Base-by-base conservation (phyloP, 2,329 filamentous ascomycete species). In the Hirsutella minnesotensis region DNA sequence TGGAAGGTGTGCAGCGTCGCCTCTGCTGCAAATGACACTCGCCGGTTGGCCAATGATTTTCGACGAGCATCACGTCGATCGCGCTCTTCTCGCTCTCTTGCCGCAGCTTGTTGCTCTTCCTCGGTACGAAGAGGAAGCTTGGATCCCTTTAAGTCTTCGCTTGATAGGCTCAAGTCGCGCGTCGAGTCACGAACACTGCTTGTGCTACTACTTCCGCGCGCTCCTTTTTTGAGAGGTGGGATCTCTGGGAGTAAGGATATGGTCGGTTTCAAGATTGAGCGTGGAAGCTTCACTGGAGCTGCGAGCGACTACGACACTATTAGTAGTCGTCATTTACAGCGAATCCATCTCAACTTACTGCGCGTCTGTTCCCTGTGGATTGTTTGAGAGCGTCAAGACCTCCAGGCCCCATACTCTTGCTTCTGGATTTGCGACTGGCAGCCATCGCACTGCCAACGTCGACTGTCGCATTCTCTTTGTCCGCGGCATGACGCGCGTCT, bases 1-100 rank as follows among this genome's bases (percentile, higher is more conserved):
- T 96, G 89, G 73, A 94, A 96, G 0, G 92, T 98, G 59, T 98
- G 92, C 30, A 98, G 72, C 3, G 92, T 98, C 12, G 92, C 92
- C 64, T 98, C 92, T 1, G 92, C 92, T 4, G 92, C 92, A 62
- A 98, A 98, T 0, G 90, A 96, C 29, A 98, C 92, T 56, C 92
- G 80, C 55, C 92, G 80, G 59, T 92, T 94, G 39, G 90, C 88
- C 44, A 95, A 74, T 16, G 89, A 95, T 60, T 96, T 96, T 52
- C 92, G 77, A 49, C 92, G 81, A 37, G 87, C 89, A 60, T 94
- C 92, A 52, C 88, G 77, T 43, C 88, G 77, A 53, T 90, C 81
- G 35, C 75, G 72, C 48, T 85, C 82, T 49, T 86, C 82, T 20
- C 79, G 73, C 54, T 86, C 81, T 46, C 76, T 71, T 9, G 79